A percentile compares a stretch with the other conserved stretches of the same genome.
phyloP scores from a whole-genome alignment of 2,329 filamentous ascomycete genomes.

The Pseudogymnoascus sp. region DNA sequence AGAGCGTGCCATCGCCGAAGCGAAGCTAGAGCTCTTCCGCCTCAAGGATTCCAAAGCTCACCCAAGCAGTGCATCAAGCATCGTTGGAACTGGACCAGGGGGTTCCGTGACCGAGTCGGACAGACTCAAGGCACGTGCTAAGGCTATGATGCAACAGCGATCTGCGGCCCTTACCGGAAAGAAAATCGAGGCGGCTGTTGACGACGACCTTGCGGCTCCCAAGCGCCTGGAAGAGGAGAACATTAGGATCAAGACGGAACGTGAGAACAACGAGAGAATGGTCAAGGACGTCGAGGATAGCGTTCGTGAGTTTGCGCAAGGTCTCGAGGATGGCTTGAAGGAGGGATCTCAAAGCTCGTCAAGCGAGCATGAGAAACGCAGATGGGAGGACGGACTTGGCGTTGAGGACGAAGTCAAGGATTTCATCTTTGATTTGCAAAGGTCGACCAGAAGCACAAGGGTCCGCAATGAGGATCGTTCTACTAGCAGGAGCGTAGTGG shows the following conservation, averaged over 20 bases:
- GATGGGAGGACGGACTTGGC: constrained; percentile 93
- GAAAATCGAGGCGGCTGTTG: constrained; percentile 55
- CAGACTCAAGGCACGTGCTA: constrained; percentile 86
- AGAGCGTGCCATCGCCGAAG: constrained; percentile 87
- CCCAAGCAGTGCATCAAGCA: constrained; percentile 68
- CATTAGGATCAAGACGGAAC: constrained; percentile 70
- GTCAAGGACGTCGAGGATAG: constrained; percentile 94
- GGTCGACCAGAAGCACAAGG: constrained; percentile 69
- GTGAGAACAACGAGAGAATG: constrained; percentile 93
- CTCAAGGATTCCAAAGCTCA: constrained; percentile 88
- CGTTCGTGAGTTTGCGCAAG: constrained; percentile 75
- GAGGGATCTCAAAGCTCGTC: constrained; percentile 67
- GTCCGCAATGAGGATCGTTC: constrained; percentile 52
- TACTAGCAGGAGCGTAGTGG: constrained; percentile 34
- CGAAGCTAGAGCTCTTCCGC: constrained; percentile 85
- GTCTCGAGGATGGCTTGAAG: constrained; percentile 81
- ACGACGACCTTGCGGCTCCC: constrained; percentile 70
- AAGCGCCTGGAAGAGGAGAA: constrained; percentile 85
- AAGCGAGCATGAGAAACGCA: constrained; percentile 80
- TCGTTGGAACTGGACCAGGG: constrained; percentile 88
- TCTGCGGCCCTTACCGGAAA: constrained; percentile 86
- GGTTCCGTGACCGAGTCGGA: constrained; percentile 88
- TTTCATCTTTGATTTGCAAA: constrained; percentile 94
- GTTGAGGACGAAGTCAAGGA: constrained; percentile 96
- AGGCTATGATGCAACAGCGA: constrained; percentile 97